Percentiles rank a stretch among this genome's conserved stretches.
phyloP scores from a whole-genome alignment of 768 basidiomycete genomes.

The Mycena galopus region DNA sequence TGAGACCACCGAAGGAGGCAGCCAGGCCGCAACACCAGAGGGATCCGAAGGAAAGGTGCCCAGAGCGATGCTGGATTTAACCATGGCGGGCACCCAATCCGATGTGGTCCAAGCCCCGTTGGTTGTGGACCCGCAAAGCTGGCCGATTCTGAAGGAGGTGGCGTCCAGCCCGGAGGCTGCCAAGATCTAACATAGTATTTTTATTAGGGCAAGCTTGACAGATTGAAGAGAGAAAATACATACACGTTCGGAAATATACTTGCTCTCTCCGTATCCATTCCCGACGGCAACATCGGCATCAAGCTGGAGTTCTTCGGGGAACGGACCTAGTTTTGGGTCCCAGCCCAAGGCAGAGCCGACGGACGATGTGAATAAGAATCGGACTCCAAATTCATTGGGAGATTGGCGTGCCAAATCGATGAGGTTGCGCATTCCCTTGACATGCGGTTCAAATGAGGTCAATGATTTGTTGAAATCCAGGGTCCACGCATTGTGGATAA shows the following conservation, averaged over 20 bases:
- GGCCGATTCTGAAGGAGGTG: slow-evolving; percentile 45
- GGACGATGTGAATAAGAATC: slow-evolving; percentile 55
- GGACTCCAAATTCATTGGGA: slow-evolving; percentile 22
- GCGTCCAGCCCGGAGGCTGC: slow-evolving; percentile 47
- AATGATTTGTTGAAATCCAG: slow-evolving; percentile 62
- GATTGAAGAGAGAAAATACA: slow-evolving; percentile 29
- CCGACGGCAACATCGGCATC: slow-evolving; percentile 46
- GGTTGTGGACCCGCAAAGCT: slow-evolving; percentile 36
- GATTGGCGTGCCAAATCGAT: slow-evolving; percentile 51
- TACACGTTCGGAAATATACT: slow-evolving; percentile 52
- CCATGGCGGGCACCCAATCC: slow-evolving; percentile 49
- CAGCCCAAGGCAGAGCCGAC: slow-evolving; percentile 44
- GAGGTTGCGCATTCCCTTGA: slow-evolving; percentile 58
- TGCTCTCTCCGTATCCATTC: slow-evolving; percentile 50
- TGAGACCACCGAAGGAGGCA: slow-evolving; percentile 51
- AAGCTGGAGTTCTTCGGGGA: slow-evolving; percentile 50
- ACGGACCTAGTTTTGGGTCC: slow-evolving; percentile 43
- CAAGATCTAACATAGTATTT: slow-evolving; percentile 46
- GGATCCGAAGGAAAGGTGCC: slow-evolving; percentile 27
- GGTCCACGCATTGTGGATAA: slow-evolving; percentile 61
- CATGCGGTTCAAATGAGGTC: slow-evolving; percentile 59
- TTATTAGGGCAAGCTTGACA: slow-evolving; percentile 16
- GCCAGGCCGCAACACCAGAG: slow-evolving; percentile 48
- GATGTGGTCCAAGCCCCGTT: slow-evolving; percentile 47
- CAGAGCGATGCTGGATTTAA: slow-evolving; percentile 39